phyloP scores from a whole-genome alignment of 345 rosid species.

The Syzygium grande region DNA sequence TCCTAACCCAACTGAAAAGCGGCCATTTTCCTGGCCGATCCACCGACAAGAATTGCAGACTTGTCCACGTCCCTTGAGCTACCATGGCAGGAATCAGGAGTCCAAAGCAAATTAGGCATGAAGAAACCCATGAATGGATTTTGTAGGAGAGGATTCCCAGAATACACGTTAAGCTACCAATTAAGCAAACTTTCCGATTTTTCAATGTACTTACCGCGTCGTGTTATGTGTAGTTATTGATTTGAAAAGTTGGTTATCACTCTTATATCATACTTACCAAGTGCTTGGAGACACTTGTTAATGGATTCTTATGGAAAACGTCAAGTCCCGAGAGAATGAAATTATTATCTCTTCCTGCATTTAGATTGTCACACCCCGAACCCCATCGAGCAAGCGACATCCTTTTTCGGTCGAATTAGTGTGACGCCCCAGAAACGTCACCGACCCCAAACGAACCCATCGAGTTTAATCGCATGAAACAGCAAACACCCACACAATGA shows the following conservation, averaged over 20 bases:
- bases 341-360: not conserved
- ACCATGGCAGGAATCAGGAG: not conserved
- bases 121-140: not conserved
- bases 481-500: too few species aligned
- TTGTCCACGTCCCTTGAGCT: too few species aligned
- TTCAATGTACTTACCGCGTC: rapidly evolving
- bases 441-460: too few species aligned
- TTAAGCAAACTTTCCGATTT: not conserved
- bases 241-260: not conserved
- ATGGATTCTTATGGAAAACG: rapidly evolving
- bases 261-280: not conserved
- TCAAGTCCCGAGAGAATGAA: rapidly evolving
- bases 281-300: not conserved
- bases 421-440: too few species aligned
- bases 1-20: not conserved
- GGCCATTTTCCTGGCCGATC: not conserved
- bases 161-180: not conserved
- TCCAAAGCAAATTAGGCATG: not conserved
- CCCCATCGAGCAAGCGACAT: too few species aligned
- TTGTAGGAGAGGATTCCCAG: not conserved
- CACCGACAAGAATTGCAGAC: not conserved
- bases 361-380: too few species aligned
- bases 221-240: not conserved
- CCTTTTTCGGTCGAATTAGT: too few species aligned
- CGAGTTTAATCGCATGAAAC: too few species aligned